A percentile compares a stretch with the other conserved stretches of the same genome.
phyloP scores from a whole-genome alignment of 257 asterid species.

The Catharanthus roseus region DNA sequence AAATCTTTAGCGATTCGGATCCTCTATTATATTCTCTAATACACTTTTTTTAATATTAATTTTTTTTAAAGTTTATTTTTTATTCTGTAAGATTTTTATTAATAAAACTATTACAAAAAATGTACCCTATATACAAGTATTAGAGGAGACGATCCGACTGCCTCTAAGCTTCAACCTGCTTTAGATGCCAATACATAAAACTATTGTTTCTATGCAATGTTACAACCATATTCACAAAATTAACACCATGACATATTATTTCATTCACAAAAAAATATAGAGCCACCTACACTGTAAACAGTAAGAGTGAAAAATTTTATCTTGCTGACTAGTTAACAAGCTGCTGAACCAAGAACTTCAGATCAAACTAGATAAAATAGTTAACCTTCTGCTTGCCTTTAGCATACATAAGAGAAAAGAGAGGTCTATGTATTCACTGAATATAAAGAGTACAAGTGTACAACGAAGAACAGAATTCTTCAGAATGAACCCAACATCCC shows the following conservation, averaged over 20 bases:
- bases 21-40: too few species aligned
- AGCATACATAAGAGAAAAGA: background rate
- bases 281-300: background rate
- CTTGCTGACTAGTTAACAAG: background rate
- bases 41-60: too few species aligned
- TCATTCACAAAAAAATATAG: background rate
- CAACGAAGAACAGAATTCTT: background rate
- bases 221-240: background rate
- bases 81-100: too few species aligned
- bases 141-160: too few species aligned
- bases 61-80: too few species aligned
- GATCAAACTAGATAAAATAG: background rate
- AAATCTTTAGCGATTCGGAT: background rate
- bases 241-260: background rate
- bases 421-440: background rate
- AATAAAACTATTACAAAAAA: too few species aligned
- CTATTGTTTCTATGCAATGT: background rate
- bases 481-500: background rate
- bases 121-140: too few species aligned
- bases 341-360: background rate
- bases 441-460: background rate
- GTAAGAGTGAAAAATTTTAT: background rate
- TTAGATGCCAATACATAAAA: background rate
- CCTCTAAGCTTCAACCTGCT: background rate
- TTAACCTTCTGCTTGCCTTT: background rate